A percentile compares a stretch with the other conserved stretches of the same genome.
Evolutionary conservation across 305 asterid species (phyloP).

Genomic region (Nicotiana rustica): DNA sequence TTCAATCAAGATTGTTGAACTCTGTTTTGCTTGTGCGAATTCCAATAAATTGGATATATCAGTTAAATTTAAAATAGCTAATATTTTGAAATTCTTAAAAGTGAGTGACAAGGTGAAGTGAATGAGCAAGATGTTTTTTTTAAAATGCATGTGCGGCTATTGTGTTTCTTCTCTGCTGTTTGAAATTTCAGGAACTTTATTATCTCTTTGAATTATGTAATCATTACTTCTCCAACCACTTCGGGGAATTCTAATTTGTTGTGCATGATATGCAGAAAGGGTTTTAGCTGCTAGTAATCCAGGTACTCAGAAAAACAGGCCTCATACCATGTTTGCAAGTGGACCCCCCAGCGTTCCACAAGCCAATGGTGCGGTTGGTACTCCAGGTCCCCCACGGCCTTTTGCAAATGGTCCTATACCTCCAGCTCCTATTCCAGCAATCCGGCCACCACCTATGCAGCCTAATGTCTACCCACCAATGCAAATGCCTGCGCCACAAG

Average conservation of each 20-base stretch:
- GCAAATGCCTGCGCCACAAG: slow-evolving; percentile 63
- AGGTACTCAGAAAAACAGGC: slow-evolving; percentile 71
- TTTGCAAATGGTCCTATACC: slow-evolving; percentile 74
- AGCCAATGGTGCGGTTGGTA: slow-evolving; percentile 57
- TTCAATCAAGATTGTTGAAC: neutral
- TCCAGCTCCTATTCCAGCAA: slow-evolving; percentile 62
- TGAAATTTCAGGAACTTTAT: slow-evolving; percentile 10
- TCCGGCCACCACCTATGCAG: slow-evolving; percentile 75
- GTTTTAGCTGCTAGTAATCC: slow-evolving; percentile 93
- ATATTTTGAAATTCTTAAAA: neutral
- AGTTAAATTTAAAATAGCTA: neutral
- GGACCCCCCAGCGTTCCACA: slow-evolving; percentile 75
- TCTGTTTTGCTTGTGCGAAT: neutral
- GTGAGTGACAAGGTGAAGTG: neutral
- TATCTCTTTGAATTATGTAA: neutral
- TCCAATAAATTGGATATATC: neutral
- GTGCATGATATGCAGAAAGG: slow-evolving; percentile 65
- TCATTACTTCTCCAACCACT: neutral
- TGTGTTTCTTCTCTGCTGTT: neutral
- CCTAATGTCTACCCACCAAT: slow-evolving; percentile 61
- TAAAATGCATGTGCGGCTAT: neutral
- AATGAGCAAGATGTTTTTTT: neutral
- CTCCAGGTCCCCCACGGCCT: slow-evolving; percentile 77
- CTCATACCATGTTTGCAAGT: slow-evolving; percentile 95
- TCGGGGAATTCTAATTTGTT: slow-evolving; percentile 26